Conservation (phyloP, 2,329 filamentous ascomycete species). For the Talaromyces albobiverticillius region DNA sequence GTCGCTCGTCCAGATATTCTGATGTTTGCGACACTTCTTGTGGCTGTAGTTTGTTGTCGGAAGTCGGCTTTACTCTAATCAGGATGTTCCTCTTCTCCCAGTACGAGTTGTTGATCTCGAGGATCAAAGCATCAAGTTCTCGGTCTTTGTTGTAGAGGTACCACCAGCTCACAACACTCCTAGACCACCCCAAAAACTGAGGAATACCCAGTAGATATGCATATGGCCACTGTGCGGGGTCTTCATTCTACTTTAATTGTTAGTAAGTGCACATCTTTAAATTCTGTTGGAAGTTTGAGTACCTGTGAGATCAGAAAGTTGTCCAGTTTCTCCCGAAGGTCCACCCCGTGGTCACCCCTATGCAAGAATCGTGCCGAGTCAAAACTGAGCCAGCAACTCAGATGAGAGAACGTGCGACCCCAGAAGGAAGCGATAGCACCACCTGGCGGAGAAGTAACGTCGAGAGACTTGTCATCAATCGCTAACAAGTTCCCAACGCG, state of each 20-base stretch:
- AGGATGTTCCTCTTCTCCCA: constrained; percentile 16
- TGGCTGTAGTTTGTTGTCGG: constrained; percentile 4
- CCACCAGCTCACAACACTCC: constrained; percentile 17
- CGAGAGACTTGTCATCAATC: constrained; percentile 1
- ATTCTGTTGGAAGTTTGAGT: no score
- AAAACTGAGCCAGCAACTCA: constrained; percentile 5
- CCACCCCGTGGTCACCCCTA: background rate
- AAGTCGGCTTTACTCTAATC: constrained; percentile 6
- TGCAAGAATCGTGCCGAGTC: constrained; percentile 4
- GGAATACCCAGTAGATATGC: constrained; percentile 16
- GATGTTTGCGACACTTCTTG: background rate
- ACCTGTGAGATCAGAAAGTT: constrained; percentile 4
- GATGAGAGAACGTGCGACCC: background rate
- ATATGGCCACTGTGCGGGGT: constrained; percentile 12
- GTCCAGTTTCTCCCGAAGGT: constrained; percentile 6
- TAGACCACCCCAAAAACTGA: constrained; percentile 14
- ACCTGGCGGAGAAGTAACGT: background rate
- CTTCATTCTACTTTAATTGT: background rate
- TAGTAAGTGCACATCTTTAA: background rate
- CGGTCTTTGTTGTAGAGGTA: constrained; percentile 16
- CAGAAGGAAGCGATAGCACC: background rate
- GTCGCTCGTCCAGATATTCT: background rate
- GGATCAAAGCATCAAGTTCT: constrained; percentile 15
- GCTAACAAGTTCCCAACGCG: constrained; percentile 5
- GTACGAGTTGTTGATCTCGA: constrained; percentile 20